Percentiles rank a stretch among this genome's conserved stretches.
Evolutionary conservation across 371 early-diverging fungal genomes (phyloP).

Genomic region (Haplosporangium sp.): DNA sequence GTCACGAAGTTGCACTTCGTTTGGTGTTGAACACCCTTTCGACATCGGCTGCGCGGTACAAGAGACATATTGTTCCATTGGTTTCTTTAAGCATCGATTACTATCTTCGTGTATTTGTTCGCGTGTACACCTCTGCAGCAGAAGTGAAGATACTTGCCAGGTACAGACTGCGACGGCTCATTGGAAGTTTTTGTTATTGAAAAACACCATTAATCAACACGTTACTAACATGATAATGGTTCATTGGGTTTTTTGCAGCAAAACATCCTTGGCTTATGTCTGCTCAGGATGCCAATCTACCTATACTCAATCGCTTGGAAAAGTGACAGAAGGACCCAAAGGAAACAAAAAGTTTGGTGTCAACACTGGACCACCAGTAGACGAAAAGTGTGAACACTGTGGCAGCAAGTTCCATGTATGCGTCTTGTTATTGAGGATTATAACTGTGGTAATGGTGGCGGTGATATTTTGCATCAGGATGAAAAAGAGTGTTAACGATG

Average conservation of each 20-base stretch:
- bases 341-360: conserved; percentile 69
- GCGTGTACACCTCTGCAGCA: conserved; percentile 85
- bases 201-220: too few relatives aligned
- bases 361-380: conserved; percentile 73
- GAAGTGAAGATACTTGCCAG: conserved; percentile 81
- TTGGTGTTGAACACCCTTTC: conserved; percentile 90
- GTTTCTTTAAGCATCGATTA: conserved; percentile 98
- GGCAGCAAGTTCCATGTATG: conserved; percentile 71
- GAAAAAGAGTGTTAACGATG: not conserved
- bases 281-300: conserved; percentile 89
- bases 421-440: not conserved
- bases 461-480: not conserved
- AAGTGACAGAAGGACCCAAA: conserved; percentile 61
- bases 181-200: not conserved
- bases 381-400: conserved; percentile 78
- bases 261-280: conserved; percentile 83
- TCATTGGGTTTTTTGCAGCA: conserved; percentile 57
- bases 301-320: conserved; percentile 77
- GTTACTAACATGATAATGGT: too few relatives aligned
- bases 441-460: too few relatives aligned
- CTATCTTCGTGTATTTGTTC: conserved; percentile 98
- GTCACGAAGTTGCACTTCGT: conserved; percentile 93
- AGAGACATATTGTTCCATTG: conserved; percentile 91
- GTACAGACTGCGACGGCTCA: conserved; percentile 53
- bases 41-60: conserved; percentile 90